Percentiles rank a stretch among this genome's conserved stretches.
Evolutionary conservation across 805 yeast genomes (phyloP).

Genomic region (Kurtzmaniella cleridarum): DNA sequence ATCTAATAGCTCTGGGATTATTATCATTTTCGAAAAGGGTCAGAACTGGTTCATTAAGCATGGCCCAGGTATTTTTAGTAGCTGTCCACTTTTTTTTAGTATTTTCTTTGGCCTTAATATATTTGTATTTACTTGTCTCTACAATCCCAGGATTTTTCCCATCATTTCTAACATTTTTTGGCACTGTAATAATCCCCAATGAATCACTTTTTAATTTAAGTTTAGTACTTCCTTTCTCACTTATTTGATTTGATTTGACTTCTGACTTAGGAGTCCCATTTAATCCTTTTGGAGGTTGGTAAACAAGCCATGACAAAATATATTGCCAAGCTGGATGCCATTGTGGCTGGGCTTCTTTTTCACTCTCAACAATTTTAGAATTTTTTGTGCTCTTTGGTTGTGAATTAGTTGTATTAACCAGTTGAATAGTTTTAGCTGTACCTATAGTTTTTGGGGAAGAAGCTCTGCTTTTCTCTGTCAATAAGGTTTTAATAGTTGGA

Average conservation of each 20-base stretch:
- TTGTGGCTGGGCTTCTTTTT: constrained; percentile 13
- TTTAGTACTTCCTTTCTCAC: neutral
- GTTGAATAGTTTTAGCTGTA: neutral
- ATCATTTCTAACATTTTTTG: neutral
- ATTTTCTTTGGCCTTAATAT: neutral
- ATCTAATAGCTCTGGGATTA: neutral
- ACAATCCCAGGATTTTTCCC: neutral
- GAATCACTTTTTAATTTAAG: neutral
- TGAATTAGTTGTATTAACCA: neutral
- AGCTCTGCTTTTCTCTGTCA: too few species aligned
- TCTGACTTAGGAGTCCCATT: constrained; percentile 1
- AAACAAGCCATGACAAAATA: constrained; percentile 32
- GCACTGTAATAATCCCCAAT: neutral
- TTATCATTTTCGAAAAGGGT: constrained; percentile 9
- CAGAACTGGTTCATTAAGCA: constrained; percentile 18
- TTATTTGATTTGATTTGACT: neutral
- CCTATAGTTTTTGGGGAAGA: neutral
- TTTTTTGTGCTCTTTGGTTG: neutral
- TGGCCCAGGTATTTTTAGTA: constrained; percentile 8
- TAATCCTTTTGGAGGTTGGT: constrained; percentile 8
- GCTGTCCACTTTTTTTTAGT: neutral
- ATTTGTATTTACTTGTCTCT: neutral
- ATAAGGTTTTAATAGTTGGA: too few species aligned
- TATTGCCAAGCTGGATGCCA: constrained; percentile 36
- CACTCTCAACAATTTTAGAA: neutral